Evolutionary conservation across 2,329 filamentous ascomycete genomes (phyloP), one percentile per base, ranked within the genome.

Genomic region (Graphiopsis chlorocephala): DNA sequence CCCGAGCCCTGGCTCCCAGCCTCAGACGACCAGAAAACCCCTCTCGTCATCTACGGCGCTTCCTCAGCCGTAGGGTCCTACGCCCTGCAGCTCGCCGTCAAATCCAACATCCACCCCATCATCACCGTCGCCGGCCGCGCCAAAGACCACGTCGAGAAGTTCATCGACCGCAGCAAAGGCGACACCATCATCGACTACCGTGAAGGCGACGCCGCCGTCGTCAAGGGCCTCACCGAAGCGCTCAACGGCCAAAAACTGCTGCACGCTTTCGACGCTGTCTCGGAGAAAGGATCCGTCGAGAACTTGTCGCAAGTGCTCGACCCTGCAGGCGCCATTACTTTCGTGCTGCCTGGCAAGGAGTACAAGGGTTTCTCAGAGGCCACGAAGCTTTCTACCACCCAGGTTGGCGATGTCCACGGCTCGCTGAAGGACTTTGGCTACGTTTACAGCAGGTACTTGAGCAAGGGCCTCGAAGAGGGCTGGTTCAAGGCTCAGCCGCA

Each of bases 201-300:
- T 28, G 72, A 78, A 0, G 86, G 86, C 11, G 79, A 84, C 62
- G 83, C 84, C 0, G 79, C 80, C 2, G 78, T 88, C 6, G 77
- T 85, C 0, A 68, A 74, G 63, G 74, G 76, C 17, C 77, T 86
- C 68, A 76, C 79, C 38, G 75, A 79, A 15, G 80, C 80, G 2
- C 76, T 82, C 15, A 74, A 79, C 3, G 79, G 78, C 2, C 69
- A 76, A 14, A 79, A 80, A 66, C 68, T 86, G 17, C 68, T 78
- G 6, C 78, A 87, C 66, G 86, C 85, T 0, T 84, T 83, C 64
- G 88, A 90, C 68, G 83, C 86, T 0, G 81, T 87, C 0, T 80
- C 80, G 1, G 84, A 88, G 68, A 78, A 86, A 14, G 79, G 80
- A 75, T 79, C 56, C 45, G 70, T 66, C 57, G 60, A 73, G 50